These are phyloP conservation scores for Chimonanthus praecox DNA, from an alignment of 164 flowering plant genomes.

Conservation along the genomic window DNA sequence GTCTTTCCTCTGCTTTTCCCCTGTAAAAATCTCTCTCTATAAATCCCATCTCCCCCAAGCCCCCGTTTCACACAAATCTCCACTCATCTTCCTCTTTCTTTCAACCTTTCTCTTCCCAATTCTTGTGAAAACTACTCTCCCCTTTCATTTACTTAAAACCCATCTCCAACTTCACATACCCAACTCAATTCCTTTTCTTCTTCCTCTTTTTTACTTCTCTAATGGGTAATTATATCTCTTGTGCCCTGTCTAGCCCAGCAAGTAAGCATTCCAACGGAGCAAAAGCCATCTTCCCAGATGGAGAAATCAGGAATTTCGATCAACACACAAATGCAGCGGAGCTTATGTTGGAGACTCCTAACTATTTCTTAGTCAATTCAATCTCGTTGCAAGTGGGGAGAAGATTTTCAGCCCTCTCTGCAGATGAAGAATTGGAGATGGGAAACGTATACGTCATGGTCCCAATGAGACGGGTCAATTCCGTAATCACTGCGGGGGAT, in stretches of 20 bases:
- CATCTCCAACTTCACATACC: neutral
- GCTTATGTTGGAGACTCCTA: constrained; percentile 71
- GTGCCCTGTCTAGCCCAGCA: constrained; percentile 22
- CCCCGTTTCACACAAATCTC: neutral
- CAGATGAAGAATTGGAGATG: constrained; percentile 73
- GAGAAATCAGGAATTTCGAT: constrained; percentile 38
- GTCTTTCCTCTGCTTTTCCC: neutral
- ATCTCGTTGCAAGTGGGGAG: constrained; percentile 45
- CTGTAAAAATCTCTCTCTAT: neutral
- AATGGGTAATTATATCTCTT: constrained; percentile 76
- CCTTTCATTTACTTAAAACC: neutral
- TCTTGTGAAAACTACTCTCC: neutral
- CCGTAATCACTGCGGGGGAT: constrained; percentile 51
- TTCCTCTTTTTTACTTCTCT: neutral
- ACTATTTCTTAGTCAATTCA: constrained; percentile 53
- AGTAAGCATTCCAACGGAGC: constrained; percentile 15
- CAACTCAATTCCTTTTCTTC: neutral
- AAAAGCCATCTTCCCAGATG: constrained; percentile 50
- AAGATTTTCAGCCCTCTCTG: constrained; percentile 55
- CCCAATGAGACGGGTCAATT: constrained; percentile 57
- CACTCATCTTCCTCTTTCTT: neutral
- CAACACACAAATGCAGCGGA: constrained; percentile 58
- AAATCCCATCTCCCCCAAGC: neutral
- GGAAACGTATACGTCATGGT: constrained; percentile 58
- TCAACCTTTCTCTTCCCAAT: neutral